Base-by-base conservation (phyloP, 163 green algal species). In the Scenedesmus sp. region DNA sequence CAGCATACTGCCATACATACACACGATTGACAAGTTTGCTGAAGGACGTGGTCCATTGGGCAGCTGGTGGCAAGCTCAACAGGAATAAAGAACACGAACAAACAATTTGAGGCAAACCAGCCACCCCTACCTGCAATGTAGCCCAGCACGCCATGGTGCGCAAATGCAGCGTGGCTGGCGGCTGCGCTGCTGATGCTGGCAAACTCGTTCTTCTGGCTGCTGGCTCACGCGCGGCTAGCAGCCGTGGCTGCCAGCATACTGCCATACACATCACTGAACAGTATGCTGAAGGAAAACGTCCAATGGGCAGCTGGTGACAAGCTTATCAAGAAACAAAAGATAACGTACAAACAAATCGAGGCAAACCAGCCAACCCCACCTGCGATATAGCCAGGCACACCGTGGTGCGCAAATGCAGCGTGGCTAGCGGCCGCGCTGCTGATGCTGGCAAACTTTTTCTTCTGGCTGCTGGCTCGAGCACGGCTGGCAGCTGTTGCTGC, bases 391-490 rank as follows among this genome's bases (percentile, higher is more conserved):
- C 74, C 74, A 3, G 84, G 84, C 12, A 87, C 57, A 9, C 60
- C 90, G 54, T 77, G 57, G 1, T 18, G 59, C 57, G 64, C 59
- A 3, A 23, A 3, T 12, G 15, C 12, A 64, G 16, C 34, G 34
- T 46, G 34, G 56, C 56, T 62, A 54, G 26, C 55, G 3, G 74
- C 87, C 4, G 59, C 60, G 62, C 87, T 84, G 57, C 60, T 85
- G 70, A 92, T 88, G 16, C 34, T 57, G 15, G 88, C 88, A 74
- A 92, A 92, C 83, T 89, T 89, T n/a, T 86, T 84, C 89, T 92
- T 92, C 55, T 85, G 83, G 70, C 59, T 84, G 66, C 23, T 56
- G 3, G 89, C 89, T 26, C 66, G 70, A 0, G 82, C 84, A 1
- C 90, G 34, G 83, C 83, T 90, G 26, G 34, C 90, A 4, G 15